Base-by-base conservation (phyloP, 2,329 filamentous ascomycete genomes). In the Pezicula carpinea region DNA sequence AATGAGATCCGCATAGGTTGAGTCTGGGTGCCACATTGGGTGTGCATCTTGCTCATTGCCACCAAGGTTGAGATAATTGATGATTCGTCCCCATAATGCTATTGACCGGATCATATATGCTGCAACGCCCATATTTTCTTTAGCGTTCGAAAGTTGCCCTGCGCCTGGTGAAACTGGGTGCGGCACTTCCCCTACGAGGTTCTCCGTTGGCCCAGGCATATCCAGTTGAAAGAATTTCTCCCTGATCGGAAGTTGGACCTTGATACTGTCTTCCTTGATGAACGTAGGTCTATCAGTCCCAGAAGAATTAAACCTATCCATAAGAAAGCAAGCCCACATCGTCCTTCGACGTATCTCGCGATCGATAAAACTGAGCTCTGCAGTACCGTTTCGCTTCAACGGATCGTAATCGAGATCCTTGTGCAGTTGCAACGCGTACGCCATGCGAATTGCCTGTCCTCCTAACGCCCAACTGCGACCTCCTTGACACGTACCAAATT, bases 251-350 rank as follows among this genome's bases (percentile, higher is more conserved):
- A 99, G 70, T 53, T 93, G 92, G 14, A 96, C 89, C 56, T 89
- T 85, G 51, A 97, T 79, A 46, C 88, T 89, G 55, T 93, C 88
- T 64, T 96, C 90, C 55, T 88, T 85, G 46, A 96, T 85, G 57
- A 96, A 96, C 44, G 89, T 88, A 17, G 93, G 93, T 32, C 92
- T 79, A 59, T 96, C 91, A 2, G 89, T 95, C 2, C 93, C 92
- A 1, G 91, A 96, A 0, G 92, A 96, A 67, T 95, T 96, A 72
- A 96, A 96, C 0, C 92, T 83, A 64, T 99, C 93, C 91, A 97
- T 96, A 47, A 96, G 68, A 61, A 96, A 96, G 63, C 92, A 97
- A 11, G 91, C 88, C 93, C 93, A 99, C 92, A 99, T 97, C 2
- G 90, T 93, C 47, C 93, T 80, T 56, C 93, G 76, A 50, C 93